A percentile compares a stretch with the other conserved stretches of the same genome.
phyloP scores from a whole-genome alignment of 768 basidiomycete species.

The Chlorophyllum brunneum region DNA sequence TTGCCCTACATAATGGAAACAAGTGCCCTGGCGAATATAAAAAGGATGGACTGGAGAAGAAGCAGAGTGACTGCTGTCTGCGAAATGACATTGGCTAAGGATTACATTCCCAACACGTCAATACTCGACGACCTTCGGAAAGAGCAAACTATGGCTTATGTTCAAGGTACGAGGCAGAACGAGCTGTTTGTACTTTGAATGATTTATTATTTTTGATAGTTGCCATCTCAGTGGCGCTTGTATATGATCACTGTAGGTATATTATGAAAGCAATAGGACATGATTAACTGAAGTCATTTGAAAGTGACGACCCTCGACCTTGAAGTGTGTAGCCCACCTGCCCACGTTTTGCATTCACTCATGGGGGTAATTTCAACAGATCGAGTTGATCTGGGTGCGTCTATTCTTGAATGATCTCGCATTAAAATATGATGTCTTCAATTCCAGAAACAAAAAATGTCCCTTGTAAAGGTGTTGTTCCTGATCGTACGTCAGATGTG shows the following conservation, averaged over 20 bases:
- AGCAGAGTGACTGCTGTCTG: no score
- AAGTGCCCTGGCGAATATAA: no score
- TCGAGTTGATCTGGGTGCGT: slow-evolving; percentile 3
- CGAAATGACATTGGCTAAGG: no score
- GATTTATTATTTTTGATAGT: background rate
- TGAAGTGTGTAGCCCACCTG: background rate
- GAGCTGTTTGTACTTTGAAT: no score
- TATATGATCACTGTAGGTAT: background rate
- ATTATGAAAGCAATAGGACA: no score
- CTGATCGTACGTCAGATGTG: background rate
- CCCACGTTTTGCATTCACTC: background rate
- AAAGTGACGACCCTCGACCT: background rate
- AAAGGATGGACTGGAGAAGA: no score
- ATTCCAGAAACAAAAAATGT: background rate
- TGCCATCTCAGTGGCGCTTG: background rate
- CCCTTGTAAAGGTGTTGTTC: slow-evolving; percentile 1
- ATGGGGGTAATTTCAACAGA: background rate
- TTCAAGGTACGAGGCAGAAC: background rate
- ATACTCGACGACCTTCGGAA: background rate
- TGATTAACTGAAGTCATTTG: no score
- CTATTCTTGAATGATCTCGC: background rate
- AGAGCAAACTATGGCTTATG: slow-evolving; percentile 1
- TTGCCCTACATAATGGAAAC: no score
- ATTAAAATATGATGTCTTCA: background rate
- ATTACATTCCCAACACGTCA: no score